phyloP scores from a whole-genome alignment of 148 eudicot genomes.

The Amaranthus palmeri region DNA sequence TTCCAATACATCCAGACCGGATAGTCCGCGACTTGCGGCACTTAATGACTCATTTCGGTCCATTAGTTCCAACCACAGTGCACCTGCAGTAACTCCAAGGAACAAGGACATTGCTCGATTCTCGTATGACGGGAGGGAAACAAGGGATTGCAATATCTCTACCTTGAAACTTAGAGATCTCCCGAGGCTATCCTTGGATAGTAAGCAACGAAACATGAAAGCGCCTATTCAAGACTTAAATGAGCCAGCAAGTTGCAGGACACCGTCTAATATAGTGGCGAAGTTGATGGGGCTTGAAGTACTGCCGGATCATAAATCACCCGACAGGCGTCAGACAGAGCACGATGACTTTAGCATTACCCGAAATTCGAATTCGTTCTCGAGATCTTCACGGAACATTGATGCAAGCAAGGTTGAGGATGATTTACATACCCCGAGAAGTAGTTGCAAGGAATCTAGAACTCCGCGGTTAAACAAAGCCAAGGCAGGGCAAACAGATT shows the following conservation, averaged over 20 bases:
- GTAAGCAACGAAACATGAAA: constrained; percentile 44
- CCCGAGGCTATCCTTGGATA: constrained; percentile 79
- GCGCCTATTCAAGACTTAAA: constrained; percentile 28
- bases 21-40: constrained; percentile 26
- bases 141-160: constrained; percentile 27
- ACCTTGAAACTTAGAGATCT: constrained; percentile 48
- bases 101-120: constrained; percentile 28
- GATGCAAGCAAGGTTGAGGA: constrained; percentile 33
- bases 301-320: constrained; percentile 37
- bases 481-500: constrained; percentile 16
- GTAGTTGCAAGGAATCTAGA: constrained; percentile 27
- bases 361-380: constrained; percentile 27
- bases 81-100: constrained; percentile 14
- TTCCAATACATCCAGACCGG: constrained; percentile 23
- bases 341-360: constrained; percentile 22
- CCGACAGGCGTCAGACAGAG: constrained; percentile 20
- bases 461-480: constrained; percentile 23
- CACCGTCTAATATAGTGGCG: constrained; percentile 59
- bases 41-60: constrained; percentile 36
- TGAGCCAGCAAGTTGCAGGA: constrained; percentile 52
- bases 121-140: constrained; percentile 71
- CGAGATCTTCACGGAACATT: constrained; percentile 37
- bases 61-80: constrained; percentile 35
- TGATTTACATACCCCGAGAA: constrained; percentile 36
- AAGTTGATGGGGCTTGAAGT: constrained; percentile 83